phyloP scores from a whole-genome alignment of 495 filamentous ascomycete species.

The Daldinia caldariorum region DNA sequence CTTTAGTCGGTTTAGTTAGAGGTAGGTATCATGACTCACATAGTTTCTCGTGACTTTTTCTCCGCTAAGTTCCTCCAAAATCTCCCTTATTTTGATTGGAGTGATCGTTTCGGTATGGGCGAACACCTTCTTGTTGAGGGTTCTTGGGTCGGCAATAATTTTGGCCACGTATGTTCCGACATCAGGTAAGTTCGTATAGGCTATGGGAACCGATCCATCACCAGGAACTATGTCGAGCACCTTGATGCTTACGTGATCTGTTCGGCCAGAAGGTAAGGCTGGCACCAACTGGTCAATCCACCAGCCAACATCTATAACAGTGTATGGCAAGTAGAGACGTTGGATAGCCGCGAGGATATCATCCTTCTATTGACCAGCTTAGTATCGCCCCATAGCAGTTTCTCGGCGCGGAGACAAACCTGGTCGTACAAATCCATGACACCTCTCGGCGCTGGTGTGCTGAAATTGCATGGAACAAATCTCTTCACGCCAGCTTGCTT shows the following conservation, averaged over 20 bases:
- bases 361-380: constrained; percentile 56
- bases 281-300: constrained; percentile 67
- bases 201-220: constrained; percentile 59
- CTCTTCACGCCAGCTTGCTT: constrained; percentile 65
- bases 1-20: no score
- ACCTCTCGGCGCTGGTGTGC: constrained; percentile 58
- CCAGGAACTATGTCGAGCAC: constrained; percentile 60
- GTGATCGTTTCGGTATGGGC: constrained; percentile 61
- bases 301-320: constrained; percentile 69
- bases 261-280: constrained; percentile 61
- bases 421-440: constrained; percentile 60
- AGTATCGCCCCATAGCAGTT: not conserved
- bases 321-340: constrained; percentile 64
- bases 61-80: constrained; percentile 63
- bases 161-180: constrained; percentile 65
- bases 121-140: constrained; percentile 66
- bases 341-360: constrained; percentile 65
- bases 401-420: constrained; percentile 43
- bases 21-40: constrained; percentile 48
- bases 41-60: constrained; percentile 63
- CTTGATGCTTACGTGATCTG: constrained; percentile 60
- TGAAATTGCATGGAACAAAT: constrained; percentile 67
- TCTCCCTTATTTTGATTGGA: constrained; percentile 60
- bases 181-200: constrained; percentile 64
- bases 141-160: constrained; percentile 65